Evolutionary conservation across 2,329 filamentous ascomycete species (phyloP).

Genomic region (Juglanconis oblonga): DNA sequence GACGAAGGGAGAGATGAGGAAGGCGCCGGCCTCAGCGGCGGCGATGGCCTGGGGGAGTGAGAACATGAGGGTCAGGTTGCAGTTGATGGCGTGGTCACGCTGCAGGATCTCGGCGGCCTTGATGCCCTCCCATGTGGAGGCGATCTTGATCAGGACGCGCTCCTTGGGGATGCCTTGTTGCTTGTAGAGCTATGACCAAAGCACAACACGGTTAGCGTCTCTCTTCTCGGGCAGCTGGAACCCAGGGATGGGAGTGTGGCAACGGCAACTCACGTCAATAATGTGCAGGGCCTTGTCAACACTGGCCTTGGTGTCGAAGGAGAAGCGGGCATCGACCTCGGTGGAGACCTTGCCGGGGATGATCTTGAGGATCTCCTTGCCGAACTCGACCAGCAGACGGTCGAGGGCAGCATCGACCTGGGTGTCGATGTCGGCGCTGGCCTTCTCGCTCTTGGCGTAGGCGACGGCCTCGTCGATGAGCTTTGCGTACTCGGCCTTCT

Average conservation of each 20-base stretch:
- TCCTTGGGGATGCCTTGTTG: slow-evolving; percentile 87
- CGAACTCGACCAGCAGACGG: slow-evolving; percentile 94
- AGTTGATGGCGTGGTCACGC: slow-evolving; percentile 93
- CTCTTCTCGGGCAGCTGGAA: neutral
- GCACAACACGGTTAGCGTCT: no score
- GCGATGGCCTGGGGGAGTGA: slow-evolving; percentile 91
- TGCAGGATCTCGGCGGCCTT: slow-evolving; percentile 97
- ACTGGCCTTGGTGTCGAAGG: slow-evolving; percentile 89
- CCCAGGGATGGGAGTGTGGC: no score
- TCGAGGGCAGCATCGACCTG: slow-evolving; percentile 91
- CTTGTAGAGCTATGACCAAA: slow-evolving; percentile 76
- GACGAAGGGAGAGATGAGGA: slow-evolving; percentile 98
- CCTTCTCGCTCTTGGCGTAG: slow-evolving; percentile 72
- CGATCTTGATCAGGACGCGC: slow-evolving; percentile 96
- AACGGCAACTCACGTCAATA: slow-evolving; percentile 68
- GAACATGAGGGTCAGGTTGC: slow-evolving; percentile 99
- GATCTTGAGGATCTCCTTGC: slow-evolving; percentile 94
- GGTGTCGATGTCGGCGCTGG: slow-evolving; percentile 63
- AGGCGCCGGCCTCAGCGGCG: slow-evolving; percentile 90
- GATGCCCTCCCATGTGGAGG: slow-evolving; percentile 99
- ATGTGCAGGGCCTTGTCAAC: slow-evolving; percentile 96
- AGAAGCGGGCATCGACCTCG: slow-evolving; percentile 94
- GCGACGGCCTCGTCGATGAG: slow-evolving; percentile 82
- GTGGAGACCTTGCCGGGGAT: slow-evolving; percentile 98
- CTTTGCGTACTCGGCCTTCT: slow-evolving; percentile 94